phyloP scores from a whole-genome alignment of 306 rosid species.

The Amphicarpaea edgeworthii region DNA sequence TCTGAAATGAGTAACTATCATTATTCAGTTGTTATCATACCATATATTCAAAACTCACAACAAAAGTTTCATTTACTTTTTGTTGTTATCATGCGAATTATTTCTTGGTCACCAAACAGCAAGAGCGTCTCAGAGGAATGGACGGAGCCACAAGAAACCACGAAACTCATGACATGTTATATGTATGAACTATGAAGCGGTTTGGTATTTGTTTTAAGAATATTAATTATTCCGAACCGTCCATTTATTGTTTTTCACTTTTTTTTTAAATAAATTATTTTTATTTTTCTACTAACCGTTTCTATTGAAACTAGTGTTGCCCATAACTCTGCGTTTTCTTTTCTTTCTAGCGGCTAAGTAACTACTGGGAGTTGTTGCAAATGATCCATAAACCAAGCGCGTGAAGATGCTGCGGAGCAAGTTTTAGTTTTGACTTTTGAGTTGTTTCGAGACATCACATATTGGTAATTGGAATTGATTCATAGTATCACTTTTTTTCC shows the following conservation, averaged over 20 bases:
- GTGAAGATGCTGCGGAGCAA: background rate
- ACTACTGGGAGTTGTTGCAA: conserved; percentile 32
- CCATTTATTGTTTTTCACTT: conserved; percentile 46
- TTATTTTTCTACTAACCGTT: conserved; percentile 7
- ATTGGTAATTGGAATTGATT: conserved; percentile 24
- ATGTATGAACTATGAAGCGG: conserved; percentile 14
- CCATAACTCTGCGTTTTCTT: conserved; percentile 35
- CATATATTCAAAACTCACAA: background rate
- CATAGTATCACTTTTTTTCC: background rate
- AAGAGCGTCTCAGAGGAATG: conserved; percentile 24
- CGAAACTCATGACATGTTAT: conserved; percentile 27
- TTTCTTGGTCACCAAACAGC: conserved; percentile 37
- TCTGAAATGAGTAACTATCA: background rate
- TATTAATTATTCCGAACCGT: conserved; percentile 55
- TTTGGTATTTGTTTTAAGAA: conserved; percentile 53
- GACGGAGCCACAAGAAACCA: background rate
- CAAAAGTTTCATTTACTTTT: background rate
- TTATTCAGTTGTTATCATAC: background rate
- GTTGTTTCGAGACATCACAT: background rate
- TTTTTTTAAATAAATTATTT: background rate
- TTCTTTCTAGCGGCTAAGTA: conserved; percentile 9
- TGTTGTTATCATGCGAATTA: conserved; percentile 43
- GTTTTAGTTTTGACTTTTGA: conserved; percentile 10
- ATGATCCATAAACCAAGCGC: conserved; percentile 9
- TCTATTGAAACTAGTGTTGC: conserved; percentile 14